phyloP scores from a whole-genome alignment of 2,329 filamentous ascomycete genomes.

The Metarhizium humberi region DNA sequence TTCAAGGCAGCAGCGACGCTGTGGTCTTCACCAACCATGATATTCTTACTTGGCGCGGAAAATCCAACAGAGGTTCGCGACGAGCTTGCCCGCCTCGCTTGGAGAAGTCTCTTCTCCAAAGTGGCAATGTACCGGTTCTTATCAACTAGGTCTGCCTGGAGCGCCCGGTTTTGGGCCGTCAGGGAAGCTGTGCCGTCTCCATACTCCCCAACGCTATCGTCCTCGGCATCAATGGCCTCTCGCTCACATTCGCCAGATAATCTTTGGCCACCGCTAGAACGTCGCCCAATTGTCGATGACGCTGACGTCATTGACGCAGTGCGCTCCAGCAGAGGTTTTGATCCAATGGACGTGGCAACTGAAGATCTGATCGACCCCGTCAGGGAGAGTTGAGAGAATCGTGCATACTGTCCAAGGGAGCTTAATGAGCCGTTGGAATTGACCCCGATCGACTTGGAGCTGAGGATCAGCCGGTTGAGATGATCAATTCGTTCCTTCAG shows the following conservation, averaged over 20 bases:
- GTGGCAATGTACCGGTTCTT: slow-evolving; percentile 96
- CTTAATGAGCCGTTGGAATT: slow-evolving; percentile 69
- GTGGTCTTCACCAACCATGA: slow-evolving; percentile 69
- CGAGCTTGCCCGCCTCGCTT: slow-evolving; percentile 83
- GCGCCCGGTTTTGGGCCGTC: slow-evolving; percentile 75
- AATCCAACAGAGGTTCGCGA: slow-evolving; percentile 75
- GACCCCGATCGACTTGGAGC: slow-evolving; percentile 90
- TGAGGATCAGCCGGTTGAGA: slow-evolving; percentile 86
- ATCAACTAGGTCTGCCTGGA: slow-evolving; percentile 91
- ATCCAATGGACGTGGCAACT: slow-evolving; percentile 51
- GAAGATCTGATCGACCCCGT: slow-evolving; percentile 58
- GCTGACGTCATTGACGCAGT: slow-evolving; percentile 59
- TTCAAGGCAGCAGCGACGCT: slow-evolving; percentile 63
- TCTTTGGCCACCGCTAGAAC: slow-evolving; percentile 35
- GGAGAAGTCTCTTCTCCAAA: slow-evolving; percentile 81
- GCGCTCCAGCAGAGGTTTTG: slow-evolving; percentile 46
- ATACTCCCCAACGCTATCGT: slow-evolving; percentile 70
- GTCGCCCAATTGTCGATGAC: slow-evolving; percentile 47
- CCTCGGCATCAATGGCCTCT: slow-evolving; percentile 43
- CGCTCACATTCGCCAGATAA: slow-evolving; percentile 32
- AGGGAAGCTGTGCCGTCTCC: slow-evolving; percentile 79
- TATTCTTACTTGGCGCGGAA: slow-evolving; percentile 48
- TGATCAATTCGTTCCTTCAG: slow-evolving; percentile 97
- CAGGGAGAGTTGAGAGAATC: slow-evolving; percentile 50
- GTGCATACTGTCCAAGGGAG: slow-evolving; percentile 51